Evolutionary conservation across 495 filamentous ascomycete species (phyloP).

Genomic region (Penicillium verhagenii): DNA sequence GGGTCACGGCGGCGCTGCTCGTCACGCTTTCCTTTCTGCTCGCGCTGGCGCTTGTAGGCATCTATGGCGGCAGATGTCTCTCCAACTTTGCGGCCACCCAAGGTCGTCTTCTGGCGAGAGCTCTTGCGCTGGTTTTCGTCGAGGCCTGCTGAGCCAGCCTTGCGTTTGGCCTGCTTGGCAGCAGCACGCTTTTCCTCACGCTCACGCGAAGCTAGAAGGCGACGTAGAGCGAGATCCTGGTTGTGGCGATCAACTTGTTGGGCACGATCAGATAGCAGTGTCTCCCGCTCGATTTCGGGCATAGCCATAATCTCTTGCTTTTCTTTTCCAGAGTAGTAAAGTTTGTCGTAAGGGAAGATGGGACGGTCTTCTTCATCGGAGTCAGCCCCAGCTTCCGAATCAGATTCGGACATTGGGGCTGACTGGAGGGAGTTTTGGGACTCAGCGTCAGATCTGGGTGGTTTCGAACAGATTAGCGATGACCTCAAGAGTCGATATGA

Average conservation of each 20-base stretch:
- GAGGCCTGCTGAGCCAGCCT: slow-evolving; percentile 69
- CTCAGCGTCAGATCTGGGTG: slow-evolving; percentile 56
- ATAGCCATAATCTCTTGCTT: slow-evolving; percentile 80
- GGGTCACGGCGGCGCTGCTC: slow-evolving; percentile 69
- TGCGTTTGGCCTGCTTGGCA: slow-evolving; percentile 74
- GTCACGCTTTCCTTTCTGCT: slow-evolving; percentile 70
- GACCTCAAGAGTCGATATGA: not conserved
- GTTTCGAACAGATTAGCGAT: not conserved
- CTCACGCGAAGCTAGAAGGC: slow-evolving; percentile 68
- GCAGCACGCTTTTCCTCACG: slow-evolving; percentile 52
- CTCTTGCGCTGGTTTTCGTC: slow-evolving; percentile 77
- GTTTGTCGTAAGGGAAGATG: slow-evolving; percentile 84
- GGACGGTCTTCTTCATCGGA: slow-evolving; percentile 53
- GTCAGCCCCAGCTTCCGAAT: slow-evolving; percentile 53
- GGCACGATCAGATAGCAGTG: slow-evolving; percentile 84
- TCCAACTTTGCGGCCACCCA: slow-evolving; percentile 75
- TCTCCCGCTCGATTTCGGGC: slow-evolving; percentile 86
- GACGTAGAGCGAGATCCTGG: slow-evolving; percentile 82
- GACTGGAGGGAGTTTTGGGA: slow-evolving; percentile 77
- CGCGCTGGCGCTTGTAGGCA: slow-evolving; percentile 77
- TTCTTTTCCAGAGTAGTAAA: slow-evolving; percentile 76
- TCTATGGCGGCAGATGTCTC: slow-evolving; percentile 76
- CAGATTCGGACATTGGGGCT: slow-evolving; percentile 81
- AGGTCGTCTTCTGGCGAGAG: slow-evolving; percentile 73
- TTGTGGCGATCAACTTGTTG: slow-evolving; percentile 73